Conservation (phyloP, 2,329 filamentous ascomycete genomes). For the Onygena corvina region DNA sequence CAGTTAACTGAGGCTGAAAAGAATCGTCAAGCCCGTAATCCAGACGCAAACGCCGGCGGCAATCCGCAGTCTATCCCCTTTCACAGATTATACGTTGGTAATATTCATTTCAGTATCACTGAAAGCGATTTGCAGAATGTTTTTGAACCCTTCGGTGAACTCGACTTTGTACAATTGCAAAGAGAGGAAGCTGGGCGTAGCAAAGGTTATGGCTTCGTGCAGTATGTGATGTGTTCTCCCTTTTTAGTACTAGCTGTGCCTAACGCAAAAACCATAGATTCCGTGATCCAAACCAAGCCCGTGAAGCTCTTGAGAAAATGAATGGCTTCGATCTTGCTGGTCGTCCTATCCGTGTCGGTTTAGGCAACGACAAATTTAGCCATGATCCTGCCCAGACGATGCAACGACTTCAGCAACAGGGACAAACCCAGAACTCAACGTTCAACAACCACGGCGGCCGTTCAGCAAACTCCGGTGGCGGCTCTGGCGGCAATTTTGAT, state of each 20-base stretch:
- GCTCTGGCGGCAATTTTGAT: conserved; percentile 63
- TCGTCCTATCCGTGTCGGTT: conserved; percentile 92
- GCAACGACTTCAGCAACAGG: conserved; percentile 79
- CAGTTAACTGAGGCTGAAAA: conserved; percentile 98
- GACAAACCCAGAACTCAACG: conserved; percentile 65
- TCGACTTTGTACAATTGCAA: conserved; percentile 94
- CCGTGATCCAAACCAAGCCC: conserved; percentile 77
- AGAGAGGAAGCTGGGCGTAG: conserved; percentile 87
- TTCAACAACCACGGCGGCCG: conserved; percentile 86
- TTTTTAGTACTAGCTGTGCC: background rate
- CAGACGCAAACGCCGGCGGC: conserved; percentile 57
- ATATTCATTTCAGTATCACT: conserved; percentile 98
- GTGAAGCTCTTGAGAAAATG: conserved; percentile 95
- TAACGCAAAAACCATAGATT: conserved; percentile 49
- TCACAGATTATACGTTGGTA: conserved; percentile 95
- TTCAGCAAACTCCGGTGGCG: conserved; percentile 64
- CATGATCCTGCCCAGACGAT: conserved; percentile 77
- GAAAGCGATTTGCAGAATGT: conserved; percentile 91
- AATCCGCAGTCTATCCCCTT: conserved; percentile 81
- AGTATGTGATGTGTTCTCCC: conserved; percentile 52
- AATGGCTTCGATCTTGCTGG: conserved; percentile 97
- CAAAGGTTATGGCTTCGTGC: conserved; percentile 94
- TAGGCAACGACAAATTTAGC: conserved; percentile 99
- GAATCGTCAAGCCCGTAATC: conserved; percentile 85
- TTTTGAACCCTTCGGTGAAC: conserved; percentile 93